Evolutionary conservation across 345 rosid species (phyloP).

Genomic region (Hibiscus mutabilis): DNA sequence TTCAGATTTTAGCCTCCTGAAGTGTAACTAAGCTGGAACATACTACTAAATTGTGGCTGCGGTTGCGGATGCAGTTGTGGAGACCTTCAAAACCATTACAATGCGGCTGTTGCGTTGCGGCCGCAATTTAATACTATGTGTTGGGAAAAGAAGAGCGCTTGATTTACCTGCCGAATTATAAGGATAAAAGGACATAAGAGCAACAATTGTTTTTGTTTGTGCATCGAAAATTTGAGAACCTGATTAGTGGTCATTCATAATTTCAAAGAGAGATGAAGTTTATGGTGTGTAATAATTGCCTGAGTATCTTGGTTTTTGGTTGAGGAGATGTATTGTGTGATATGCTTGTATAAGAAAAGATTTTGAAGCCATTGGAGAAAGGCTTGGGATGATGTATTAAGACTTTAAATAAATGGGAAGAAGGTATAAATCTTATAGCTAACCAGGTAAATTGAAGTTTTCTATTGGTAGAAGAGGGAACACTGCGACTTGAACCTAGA

Average conservation of each 20-base stretch:
- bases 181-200: background rate
- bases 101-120: too few species aligned
- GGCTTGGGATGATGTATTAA: background rate
- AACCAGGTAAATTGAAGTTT: background rate
- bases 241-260: background rate
- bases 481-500: background rate
- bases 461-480: background rate
- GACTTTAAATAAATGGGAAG: conserved; percentile 1
- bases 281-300: background rate
- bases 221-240: background rate
- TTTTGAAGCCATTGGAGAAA: background rate
- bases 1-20: background rate
- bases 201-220: background rate
- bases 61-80: too few species aligned
- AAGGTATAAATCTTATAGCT: background rate
- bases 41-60: too few species aligned
- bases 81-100: too few species aligned
- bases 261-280: background rate
- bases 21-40: background rate
- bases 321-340: background rate
- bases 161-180: background rate
- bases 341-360: background rate
- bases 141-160: background rate
- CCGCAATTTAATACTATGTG: too few species aligned
- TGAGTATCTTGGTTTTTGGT: background rate